Evolutionary conservation across 2,329 filamentous ascomycete species (phyloP).

Genomic region (Rhynchosporium secalis): DNA sequence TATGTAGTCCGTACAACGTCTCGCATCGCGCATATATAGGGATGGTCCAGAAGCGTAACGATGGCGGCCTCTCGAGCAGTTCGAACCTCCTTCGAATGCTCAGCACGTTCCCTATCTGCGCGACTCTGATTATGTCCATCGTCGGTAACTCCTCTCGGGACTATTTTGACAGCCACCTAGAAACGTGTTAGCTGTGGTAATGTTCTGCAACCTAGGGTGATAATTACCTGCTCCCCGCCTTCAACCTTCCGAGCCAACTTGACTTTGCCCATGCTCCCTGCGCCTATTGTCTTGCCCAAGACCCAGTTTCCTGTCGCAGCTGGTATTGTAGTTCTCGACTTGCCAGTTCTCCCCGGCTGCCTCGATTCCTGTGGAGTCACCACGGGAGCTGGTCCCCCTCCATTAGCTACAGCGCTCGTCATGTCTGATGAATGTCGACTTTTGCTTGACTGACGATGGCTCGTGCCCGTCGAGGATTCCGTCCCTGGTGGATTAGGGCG

Average conservation of each 20-base stretch:
- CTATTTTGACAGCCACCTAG: conserved; percentile 95
- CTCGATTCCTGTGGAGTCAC: conserved; percentile 52
- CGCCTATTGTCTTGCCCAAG: conserved; percentile 93
- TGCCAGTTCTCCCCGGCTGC: conserved; percentile 50
- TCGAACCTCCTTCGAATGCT: conserved; percentile 89
- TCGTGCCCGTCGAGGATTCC: conserved; percentile 42
- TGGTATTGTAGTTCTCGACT: conserved; percentile 78
- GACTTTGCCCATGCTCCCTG: conserved; percentile 98
- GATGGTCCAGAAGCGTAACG: conserved; percentile 89
- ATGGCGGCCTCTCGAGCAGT: conserved; percentile 96
- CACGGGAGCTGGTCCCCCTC: conserved; percentile 53
- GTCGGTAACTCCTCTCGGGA: conserved; percentile 85
- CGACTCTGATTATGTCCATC: conserved; percentile 66
- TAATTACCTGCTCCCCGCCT: conserved; percentile 78
- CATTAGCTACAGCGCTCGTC: conserved; percentile 52
- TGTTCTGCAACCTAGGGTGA: neutral
- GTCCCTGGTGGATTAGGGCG: conserved; percentile 30
- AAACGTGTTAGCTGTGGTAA: conserved; percentile 27
- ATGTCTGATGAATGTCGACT: conserved; percentile 46
- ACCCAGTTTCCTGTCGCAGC: conserved; percentile 92
- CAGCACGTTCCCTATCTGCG: conserved; percentile 79
- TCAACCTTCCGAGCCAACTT: conserved; percentile 91
- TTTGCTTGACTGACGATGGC: conserved; percentile 41
- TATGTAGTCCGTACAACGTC: conserved; percentile 95
- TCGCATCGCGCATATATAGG: conserved; percentile 92